Base-by-base conservation (phyloP, 768 basidiomycete species). In the Russula sp. region DNA sequence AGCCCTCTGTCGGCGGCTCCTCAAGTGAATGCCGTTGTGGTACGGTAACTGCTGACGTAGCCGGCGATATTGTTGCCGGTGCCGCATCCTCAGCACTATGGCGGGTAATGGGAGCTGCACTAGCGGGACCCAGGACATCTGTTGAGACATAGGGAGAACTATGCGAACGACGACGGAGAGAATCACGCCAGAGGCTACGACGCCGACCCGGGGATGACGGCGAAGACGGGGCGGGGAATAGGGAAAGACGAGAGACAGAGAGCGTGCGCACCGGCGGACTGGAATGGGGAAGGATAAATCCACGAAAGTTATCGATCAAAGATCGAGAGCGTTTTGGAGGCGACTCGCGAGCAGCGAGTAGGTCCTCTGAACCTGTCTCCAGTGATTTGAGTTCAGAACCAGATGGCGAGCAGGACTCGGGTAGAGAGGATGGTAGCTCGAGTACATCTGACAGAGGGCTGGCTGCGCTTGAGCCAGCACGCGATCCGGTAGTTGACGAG, bases 231-330 rank as follows among this genome's bases (percentile, higher is more conserved):
- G 35, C 18, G 8, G 48, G 56, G 2, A 32, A 34, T 18, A 44
- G 14, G 18, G 60, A 55, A 16, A 66, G 61, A 20, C 65, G 65
- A 50, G 65, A 52, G 49, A 66, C 54, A 9, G 66, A 66, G 16
- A 57, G 55, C 45, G 67, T 59, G 61, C 67, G 67, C 40, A 59
- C 58, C 5, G 67, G 67, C 18, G 67, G 62, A n/a, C 40, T 20
- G 22, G 61, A 53, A 47, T 49, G 35, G 6, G 65, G 54, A 18
- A 52, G 50, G 68, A 89, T 87, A 57, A 89, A 76, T 20, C 77
- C 82, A 67, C 78, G 81, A 60, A 88, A 82, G 67, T 84, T 86
- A 66, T 80, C 83, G 52, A 84, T 81, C 73, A 89, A 78, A 14
- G 83, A 85, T 32, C 80, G 76, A 55, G 78, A 74, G 47, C 79